Conservation (phyloP, 202 grass and related monocot species). For the Elaeis oleifera region DNA sequence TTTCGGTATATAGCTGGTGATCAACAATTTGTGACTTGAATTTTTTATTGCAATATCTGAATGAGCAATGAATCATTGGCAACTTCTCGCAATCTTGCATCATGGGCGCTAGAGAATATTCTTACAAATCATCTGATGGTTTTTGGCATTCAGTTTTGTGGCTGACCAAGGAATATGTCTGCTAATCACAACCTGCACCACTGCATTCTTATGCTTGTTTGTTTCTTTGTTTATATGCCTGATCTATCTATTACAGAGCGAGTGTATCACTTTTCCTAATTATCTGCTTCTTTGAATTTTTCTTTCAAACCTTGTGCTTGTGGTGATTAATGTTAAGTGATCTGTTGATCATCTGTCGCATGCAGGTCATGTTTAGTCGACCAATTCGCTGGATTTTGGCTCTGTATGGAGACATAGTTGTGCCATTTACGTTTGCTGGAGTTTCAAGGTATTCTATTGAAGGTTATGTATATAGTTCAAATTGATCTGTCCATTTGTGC, state of each 20-base stretch:
- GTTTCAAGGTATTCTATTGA: constrained; percentile 60
- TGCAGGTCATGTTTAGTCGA: constrained; percentile 78
- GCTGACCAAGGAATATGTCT: not conserved
- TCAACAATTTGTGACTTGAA: too few species aligned
- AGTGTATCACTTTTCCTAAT: not conserved
- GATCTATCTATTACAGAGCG: too few species aligned
- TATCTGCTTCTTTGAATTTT: not conserved
- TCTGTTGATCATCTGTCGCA: constrained; percentile 2
- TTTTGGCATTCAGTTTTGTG: not conserved
- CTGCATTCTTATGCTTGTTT: too few species aligned
- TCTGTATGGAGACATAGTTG: constrained; percentile 63
- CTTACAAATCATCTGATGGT: not conserved
- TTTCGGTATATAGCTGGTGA: too few species aligned
- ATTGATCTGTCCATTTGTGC: too few species aligned
- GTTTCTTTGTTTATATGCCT: too few species aligned
- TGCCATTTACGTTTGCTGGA: constrained; percentile 88
- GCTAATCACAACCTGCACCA: too few species aligned
- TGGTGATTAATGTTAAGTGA: not conserved
- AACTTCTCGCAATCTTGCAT: too few species aligned
- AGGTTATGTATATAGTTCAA: not conserved
- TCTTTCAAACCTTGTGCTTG: not conserved
- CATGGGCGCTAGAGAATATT: not conserved
- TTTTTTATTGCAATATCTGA: too few species aligned
- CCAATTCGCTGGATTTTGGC: constrained; percentile 92
- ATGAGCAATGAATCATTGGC: too few species aligned